A percentile compares a stretch with the other conserved stretches of the same genome.
These are phyloP conservation scores for Salicornia ramosissima DNA, from an alignment of 148 eudicot genomes.

Conservation along the genomic window DNA sequence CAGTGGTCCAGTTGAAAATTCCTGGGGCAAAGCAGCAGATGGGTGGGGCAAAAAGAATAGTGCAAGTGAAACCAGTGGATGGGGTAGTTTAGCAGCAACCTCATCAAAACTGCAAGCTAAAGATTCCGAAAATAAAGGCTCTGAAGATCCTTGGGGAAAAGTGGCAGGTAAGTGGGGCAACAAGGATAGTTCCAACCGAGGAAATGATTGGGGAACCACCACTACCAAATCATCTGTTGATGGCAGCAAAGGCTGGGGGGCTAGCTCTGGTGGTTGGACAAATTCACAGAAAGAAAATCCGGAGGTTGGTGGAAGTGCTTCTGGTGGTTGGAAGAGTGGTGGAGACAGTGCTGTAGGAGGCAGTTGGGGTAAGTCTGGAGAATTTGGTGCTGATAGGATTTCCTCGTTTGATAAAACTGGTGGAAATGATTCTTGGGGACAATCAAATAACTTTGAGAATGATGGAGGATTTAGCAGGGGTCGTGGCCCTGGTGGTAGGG, in stretches of 20 bases:
- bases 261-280: constrained; percentile 16
- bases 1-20: constrained; percentile 13
- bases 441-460: constrained; percentile 19
- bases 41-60: constrained; percentile 16
- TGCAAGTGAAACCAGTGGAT: constrained; percentile 22
- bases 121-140: neutral
- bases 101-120: neutral
- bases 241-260: constrained; percentile 17
- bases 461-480: constrained; percentile 27
- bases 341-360: constrained; percentile 6
- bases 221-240: constrained; percentile 4
- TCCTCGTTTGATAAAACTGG: constrained; percentile 23
- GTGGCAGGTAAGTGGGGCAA: constrained; percentile 15
- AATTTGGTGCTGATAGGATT: constrained; percentile 14
- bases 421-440: constrained; percentile 27
- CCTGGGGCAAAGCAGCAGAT: constrained; percentile 38
- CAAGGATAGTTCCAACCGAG: constrained; percentile 5
- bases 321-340: constrained; percentile 20
- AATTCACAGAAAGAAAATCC: constrained; percentile 7
- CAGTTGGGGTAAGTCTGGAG: constrained; percentile 17
- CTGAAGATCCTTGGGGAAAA: constrained; percentile 37
- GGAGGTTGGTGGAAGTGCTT: constrained; percentile 2
- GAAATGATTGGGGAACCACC: constrained; percentile 10
- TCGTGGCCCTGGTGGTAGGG: constrained; percentile 41
- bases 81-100: constrained; percentile 13